Evolutionary conservation across 768 basidiomycete genomes (phyloP), one percentile per base, ranked within the genome.

Genomic region (Gautieria morchelliformis): DNA sequence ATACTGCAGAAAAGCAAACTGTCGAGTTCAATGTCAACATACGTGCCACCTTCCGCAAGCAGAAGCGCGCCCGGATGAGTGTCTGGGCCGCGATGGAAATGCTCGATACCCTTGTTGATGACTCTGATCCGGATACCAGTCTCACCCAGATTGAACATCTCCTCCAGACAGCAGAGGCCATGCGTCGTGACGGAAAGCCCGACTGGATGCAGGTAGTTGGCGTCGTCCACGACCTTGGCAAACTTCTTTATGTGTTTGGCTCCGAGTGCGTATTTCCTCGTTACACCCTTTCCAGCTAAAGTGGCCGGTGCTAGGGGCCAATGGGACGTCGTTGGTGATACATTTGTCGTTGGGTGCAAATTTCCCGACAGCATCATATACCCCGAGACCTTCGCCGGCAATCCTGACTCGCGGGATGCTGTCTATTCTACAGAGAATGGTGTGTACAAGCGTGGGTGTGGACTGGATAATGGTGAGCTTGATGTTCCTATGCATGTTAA

Each of bases 201-300:
- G 89, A 93, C 61, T 92, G 89, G 89, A 91, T 92, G 89, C 89
- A 91, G 73, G 80, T 91, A 56, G 81, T 87, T 32, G 91, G 91
- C 3, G 79, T 93, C 19, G 78, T 93, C 41, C 92, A 94, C 64
- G 92, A 94, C 69, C 80, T 94, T 48, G 93, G 93, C 54, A 95
- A 95, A 68, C 78, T 95, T 5, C 71, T 94, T 14, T 81, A 84
- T 67, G 77, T 94, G 61, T 92, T 91, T 66, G 87, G 84, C 30
- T 87, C 89, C 2, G 76, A 89, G 67, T 71, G 59, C 56, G 70
- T 65, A 35, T 27, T 2, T 27, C 27, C 27, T 27, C 27, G 27
- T 27, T 27, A 27, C 27, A 27, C 27, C 27, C 27, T 27, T 27
- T 27, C 27, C 27, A 27, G 27, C 27, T 5, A 5, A 27, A 3